Conservation (phyloP, 2,329 filamentous ascomycete species). For the Simplicillium sp. region DNA sequence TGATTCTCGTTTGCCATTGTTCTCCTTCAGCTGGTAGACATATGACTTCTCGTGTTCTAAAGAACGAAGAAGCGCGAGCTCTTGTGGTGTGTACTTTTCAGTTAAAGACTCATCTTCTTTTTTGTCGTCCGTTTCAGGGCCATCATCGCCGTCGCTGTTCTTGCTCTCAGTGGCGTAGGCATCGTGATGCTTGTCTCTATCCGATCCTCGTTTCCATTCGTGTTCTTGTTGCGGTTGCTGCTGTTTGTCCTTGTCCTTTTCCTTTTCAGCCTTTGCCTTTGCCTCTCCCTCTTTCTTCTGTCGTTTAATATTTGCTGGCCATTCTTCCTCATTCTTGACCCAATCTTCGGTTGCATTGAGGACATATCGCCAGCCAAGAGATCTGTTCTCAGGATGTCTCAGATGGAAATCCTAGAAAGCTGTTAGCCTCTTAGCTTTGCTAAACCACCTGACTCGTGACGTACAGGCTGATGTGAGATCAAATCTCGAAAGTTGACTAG, state of each 20-base stretch:
- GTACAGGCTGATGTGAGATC: constrained; percentile 10
- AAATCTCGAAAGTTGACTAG: constrained; percentile 28
- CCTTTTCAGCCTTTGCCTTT: too few species aligned
- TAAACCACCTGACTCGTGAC: background rate
- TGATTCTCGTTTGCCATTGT: constrained; percentile 19
- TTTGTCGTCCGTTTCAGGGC: constrained; percentile 5
- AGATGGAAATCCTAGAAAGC: constrained; percentile 29
- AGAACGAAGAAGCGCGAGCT: constrained; percentile 29
- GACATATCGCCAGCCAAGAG: constrained; percentile 38
- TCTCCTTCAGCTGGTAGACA: constrained; percentile 26
- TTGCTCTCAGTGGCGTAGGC: constrained; percentile 6
- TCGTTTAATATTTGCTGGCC: constrained; percentile 33
- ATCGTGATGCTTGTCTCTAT: constrained; percentile 14
- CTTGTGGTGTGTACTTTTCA: constrained; percentile 24
- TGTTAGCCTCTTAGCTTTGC: background rate
- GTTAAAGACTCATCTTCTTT: constrained; percentile 7
- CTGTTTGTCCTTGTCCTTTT: constrained; percentile 11
- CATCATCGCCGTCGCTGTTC: too few species aligned
- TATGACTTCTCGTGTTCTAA: constrained; percentile 34
- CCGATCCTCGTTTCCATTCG: constrained; percentile 9
- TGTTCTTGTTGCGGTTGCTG: constrained; percentile 9
- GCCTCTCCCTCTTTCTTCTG: constrained; percentile 9
- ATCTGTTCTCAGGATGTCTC: constrained; percentile 29
- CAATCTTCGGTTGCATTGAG: constrained; percentile 37
- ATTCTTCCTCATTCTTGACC: constrained; percentile 36